Evolutionary conservation across 1,284 basidiomycete species (phyloP), one percentile per base, ranked within the genome.

Genomic region (Salmacisia buchloeana): DNA sequence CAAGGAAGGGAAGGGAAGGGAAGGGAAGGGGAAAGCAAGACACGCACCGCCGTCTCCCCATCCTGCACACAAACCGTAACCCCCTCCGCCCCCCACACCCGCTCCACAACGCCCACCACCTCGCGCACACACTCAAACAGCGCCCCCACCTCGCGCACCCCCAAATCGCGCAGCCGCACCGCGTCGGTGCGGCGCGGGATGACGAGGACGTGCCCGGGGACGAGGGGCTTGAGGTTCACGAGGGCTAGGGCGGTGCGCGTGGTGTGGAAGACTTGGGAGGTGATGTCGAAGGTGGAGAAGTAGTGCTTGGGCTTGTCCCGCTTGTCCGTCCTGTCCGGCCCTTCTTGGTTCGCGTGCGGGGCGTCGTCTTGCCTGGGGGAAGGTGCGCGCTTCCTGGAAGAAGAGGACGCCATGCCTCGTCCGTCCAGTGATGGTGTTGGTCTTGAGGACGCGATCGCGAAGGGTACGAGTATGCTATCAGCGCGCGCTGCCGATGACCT

Each of bases 161-260:
- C 69, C 2, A 75, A 59, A 41, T 78, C 69, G 0, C 61, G 62
- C 2, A 78, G 66, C 10, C 75, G 63, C 52, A 69, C 60, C 38
- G 72, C 74, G 18, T 64, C 65, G 7, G 34, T 63, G 13, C 68
- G 66, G 2, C 12, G 49, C 2, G 78, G 75, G 29, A 78, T 73
- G 31, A 79, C 73, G 31, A 79, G 59, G 1, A 77, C 72, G 59
- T 77, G 78, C 1, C 76, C 75, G 0, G 75, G 75, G 0, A 75
- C 76, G 31, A 79, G 72, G 23, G 78, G 78, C 62, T 77, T 77
- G 23, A 79, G 68, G 63, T 79, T 79, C 41, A 79, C 78, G 43
- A 79, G 68, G 15, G 71, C 74, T 2, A 59, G 10, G 18, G 61
- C 58, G 45, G 39, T 25, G n/a, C 31, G 38, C 3, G 56, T 29